Evolutionary conservation across 1,284 basidiomycete species (phyloP).

Genomic region (Fomitopsis palustris): DNA sequence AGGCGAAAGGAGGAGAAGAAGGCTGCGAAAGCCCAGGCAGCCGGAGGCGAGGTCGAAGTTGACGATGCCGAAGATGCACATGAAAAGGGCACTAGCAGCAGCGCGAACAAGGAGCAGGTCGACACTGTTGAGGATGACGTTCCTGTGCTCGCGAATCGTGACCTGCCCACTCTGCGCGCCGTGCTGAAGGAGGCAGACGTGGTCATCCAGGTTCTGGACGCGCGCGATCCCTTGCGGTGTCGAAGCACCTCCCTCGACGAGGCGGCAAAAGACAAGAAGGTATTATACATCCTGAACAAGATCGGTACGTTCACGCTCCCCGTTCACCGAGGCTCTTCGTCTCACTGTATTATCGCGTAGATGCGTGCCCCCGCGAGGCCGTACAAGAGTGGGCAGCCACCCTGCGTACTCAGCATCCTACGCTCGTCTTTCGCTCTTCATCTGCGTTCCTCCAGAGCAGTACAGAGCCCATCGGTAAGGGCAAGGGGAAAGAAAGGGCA

Average conservation of each 20-base stretch:
- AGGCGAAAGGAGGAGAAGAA: constrained; percentile 61
- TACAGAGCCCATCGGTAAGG: constrained; percentile 33
- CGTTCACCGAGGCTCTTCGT: not conserved
- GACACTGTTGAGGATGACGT: constrained; percentile 46
- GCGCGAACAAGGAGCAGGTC: constrained; percentile 17
- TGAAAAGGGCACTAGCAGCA: not conserved
- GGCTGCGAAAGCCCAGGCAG: constrained; percentile 31
- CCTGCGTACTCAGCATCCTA: constrained; percentile 68
- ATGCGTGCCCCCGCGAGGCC: constrained; percentile 81
- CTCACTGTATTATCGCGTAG: constrained; percentile 38
- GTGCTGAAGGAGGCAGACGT: constrained; percentile 84
- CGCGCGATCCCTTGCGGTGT: constrained; percentile 75
- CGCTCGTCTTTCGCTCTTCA: constrained; percentile 80
- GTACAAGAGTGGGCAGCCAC: constrained; percentile 74
- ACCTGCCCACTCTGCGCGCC: constrained; percentile 64
- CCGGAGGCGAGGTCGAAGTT: constrained; percentile 24
- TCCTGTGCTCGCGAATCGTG: constrained; percentile 62
- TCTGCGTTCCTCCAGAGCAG: constrained; percentile 56
- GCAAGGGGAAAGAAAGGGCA: constrained; percentile 39
- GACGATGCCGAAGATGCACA: not conserved
- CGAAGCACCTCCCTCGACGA: constrained; percentile 67
- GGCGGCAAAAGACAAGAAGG: constrained; percentile 47
- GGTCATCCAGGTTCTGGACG: constrained; percentile 82
- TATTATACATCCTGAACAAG: constrained; percentile 83
- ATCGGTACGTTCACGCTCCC: constrained; percentile 58